Evolutionary conservation across 257 asterid species (phyloP).

Genomic region (Primulina huaijiensis): DNA sequence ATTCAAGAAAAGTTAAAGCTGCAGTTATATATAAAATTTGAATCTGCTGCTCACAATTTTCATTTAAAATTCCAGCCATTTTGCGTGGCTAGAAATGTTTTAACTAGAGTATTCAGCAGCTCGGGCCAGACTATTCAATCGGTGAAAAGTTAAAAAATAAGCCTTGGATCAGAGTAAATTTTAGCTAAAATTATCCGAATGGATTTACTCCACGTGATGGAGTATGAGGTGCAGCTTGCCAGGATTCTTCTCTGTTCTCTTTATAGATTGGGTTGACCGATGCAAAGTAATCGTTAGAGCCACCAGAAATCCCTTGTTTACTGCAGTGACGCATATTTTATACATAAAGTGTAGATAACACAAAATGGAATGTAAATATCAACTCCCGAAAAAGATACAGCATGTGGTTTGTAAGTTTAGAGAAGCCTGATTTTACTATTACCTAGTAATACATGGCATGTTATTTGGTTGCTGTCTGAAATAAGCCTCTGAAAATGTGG

Average conservation of each 20-base stretch:
- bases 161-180: neutral
- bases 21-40: no score
- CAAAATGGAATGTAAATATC: neutral
- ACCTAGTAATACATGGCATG: slow-evolving; percentile 40
- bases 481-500: slow-evolving; percentile 47
- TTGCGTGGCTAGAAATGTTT: neutral
- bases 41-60: neutral
- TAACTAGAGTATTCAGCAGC: neutral
- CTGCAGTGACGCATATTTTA: slow-evolving; percentile 28
- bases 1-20: neutral
- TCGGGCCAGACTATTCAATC: neutral
- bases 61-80: neutral
- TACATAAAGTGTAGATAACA: neutral
- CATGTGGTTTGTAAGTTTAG: neutral
- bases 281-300: slow-evolving; percentile 48
- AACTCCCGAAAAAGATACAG: neutral
- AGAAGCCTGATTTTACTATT: slow-evolving; percentile 14
- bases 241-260: slow-evolving; percentile 30
- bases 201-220: slow-evolving; percentile 63
- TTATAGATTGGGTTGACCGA: slow-evolving; percentile 53
- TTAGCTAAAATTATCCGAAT: slow-evolving; percentile 43
- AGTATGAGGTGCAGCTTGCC: slow-evolving; percentile 30
- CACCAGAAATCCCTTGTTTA: slow-evolving; percentile 43
- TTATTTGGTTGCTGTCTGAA: slow-evolving; percentile 44
- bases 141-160: neutral